Evolutionary conservation across 768 basidiomycete species (phyloP).

Genomic region (Leucosporidium scottii): DNA sequence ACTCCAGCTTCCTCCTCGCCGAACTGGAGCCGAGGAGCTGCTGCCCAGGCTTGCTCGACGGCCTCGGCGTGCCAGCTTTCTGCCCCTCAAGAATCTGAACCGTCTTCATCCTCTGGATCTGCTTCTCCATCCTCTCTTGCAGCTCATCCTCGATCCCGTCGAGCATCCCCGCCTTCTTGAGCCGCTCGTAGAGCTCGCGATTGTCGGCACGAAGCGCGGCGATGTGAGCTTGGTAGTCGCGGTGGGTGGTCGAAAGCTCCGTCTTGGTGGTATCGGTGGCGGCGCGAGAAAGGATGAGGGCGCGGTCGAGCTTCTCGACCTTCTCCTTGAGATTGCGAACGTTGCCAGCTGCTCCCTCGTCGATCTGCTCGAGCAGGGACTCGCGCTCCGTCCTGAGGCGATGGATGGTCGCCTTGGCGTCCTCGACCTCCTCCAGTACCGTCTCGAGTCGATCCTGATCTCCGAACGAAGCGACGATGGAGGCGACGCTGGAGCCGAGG

Average conservation of each 20-base stretch:
- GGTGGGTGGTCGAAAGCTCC: constrained; percentile 59
- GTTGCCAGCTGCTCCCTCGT: constrained; percentile 70
- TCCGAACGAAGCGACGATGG: constrained; percentile 79
- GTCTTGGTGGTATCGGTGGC: constrained; percentile 55
- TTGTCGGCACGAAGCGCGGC: constrained; percentile 85
- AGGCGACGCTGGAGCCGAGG: constrained; percentile 80
- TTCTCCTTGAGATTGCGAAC: constrained; percentile 73
- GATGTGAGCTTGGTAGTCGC: constrained; percentile 75
- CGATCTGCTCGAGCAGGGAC: constrained; percentile 67
- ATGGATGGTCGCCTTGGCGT: constrained; percentile 57
- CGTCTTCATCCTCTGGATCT: constrained; percentile 74
- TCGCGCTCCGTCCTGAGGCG: constrained; percentile 76
- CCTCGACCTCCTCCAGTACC: constrained; percentile 69
- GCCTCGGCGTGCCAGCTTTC: constrained; percentile 9
- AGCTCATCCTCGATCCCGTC: constrained; percentile 68
- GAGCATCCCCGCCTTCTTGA: constrained; percentile 68
- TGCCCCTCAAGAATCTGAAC: constrained; percentile 75
- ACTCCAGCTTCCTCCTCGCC: constrained; percentile 23
- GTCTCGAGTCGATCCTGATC: constrained; percentile 74
- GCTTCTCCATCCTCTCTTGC: constrained; percentile 69
- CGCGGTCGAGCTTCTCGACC: constrained; percentile 63
- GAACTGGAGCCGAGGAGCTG: constrained; percentile 26
- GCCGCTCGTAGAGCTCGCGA: constrained; percentile 86
- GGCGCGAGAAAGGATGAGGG: constrained; percentile 68
- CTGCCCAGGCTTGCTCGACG: constrained; percentile 30